These are phyloP conservation scores for Scutellaria baicalensis DNA, from an alignment of 257 asterid genomes.

Conservation along the genomic window DNA sequence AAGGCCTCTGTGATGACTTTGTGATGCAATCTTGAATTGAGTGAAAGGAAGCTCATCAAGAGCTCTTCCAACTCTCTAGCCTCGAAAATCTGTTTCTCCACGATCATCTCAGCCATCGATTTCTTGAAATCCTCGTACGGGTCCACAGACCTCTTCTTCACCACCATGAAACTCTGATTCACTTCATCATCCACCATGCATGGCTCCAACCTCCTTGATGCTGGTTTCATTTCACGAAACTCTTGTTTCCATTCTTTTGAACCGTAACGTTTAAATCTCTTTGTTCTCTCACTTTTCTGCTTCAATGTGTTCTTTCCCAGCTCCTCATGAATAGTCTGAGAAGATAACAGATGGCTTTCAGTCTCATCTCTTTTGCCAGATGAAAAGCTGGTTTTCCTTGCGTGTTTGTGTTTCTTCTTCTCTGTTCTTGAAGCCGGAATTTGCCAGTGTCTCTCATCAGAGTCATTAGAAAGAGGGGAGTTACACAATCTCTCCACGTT, in stretches of 20 bases:
- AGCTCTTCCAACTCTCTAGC: slow-evolving; percentile 57
- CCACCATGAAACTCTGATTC: slow-evolving; percentile 44
- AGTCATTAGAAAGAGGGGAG: too few relatives aligned
- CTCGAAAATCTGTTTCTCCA: slow-evolving; percentile 60
- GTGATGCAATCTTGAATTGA: slow-evolving; percentile 59
- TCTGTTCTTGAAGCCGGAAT: slow-evolving; percentile 4
- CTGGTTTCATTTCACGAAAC: not conserved
- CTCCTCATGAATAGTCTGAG: slow-evolving; percentile 6
- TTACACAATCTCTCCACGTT: too few relatives aligned
- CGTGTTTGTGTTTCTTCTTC: not conserved
- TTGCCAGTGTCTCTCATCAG: slow-evolving; percentile 1
- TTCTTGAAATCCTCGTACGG: slow-evolving; percentile 80
- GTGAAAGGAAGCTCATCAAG: slow-evolving; percentile 57
- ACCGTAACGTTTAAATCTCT: slow-evolving; percentile 16
- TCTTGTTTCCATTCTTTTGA: slow-evolving; percentile 25
- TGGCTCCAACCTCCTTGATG: not conserved
- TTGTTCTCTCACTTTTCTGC: slow-evolving; percentile 13
- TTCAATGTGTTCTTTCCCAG: slow-evolving; percentile 1
- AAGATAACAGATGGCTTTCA: slow-evolving; percentile 26
- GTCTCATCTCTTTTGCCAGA: slow-evolving; percentile 16
- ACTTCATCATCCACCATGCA: slow-evolving; percentile 19
- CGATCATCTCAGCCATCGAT: slow-evolving; percentile 75
- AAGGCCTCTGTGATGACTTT: slow-evolving; percentile 59
- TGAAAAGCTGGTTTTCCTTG: not conserved
- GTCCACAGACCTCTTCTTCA: slow-evolving; percentile 60